Evolutionary conservation across 208 protist species (phyloP).

Genomic region (Acanthamoeba lenticulata): DNA sequence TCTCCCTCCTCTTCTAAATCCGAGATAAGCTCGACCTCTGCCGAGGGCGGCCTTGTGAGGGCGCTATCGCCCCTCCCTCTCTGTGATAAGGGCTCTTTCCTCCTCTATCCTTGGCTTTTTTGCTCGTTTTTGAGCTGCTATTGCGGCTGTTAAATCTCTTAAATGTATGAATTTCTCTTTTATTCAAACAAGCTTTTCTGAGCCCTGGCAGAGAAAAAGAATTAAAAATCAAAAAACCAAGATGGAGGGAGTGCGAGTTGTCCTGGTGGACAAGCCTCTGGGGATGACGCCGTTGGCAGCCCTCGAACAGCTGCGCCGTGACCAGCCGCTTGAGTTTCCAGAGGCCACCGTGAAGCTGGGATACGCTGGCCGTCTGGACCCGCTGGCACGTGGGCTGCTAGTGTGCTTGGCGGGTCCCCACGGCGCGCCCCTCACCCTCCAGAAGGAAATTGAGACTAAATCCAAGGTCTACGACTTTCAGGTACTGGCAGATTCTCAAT

Average conservation of each 20-base stretch:
- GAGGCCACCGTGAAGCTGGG: background rate
- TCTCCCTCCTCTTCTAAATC: background rate
- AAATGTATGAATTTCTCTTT: no score
- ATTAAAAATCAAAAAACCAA: background rate
- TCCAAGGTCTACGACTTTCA: conserved; percentile 48
- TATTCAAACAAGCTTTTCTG: background rate
- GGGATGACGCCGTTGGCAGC: conserved; percentile 14
- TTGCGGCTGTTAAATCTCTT: no score
- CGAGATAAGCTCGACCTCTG: background rate
- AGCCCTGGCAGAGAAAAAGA: no score
- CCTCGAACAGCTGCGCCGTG: background rate
- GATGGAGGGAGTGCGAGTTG: background rate
- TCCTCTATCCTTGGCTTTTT: no score
- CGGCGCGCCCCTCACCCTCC: background rate
- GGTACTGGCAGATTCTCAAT: background rate
- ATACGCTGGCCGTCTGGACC: conserved; percentile 60
- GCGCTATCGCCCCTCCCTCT: background rate
- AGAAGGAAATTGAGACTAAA: conserved; percentile 22
- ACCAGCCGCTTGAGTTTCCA: background rate
- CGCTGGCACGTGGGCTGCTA: conserved; percentile 47
- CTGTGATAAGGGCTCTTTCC: no score
- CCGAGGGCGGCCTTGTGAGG: no score
- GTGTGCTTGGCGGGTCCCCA: conserved; percentile 42
- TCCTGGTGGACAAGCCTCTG: conserved; percentile 37
- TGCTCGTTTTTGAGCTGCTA: no score